Base-by-base conservation (phyloP, 2,329 filamentous ascomycete species). In the Aureobasidium sp. region DNA sequence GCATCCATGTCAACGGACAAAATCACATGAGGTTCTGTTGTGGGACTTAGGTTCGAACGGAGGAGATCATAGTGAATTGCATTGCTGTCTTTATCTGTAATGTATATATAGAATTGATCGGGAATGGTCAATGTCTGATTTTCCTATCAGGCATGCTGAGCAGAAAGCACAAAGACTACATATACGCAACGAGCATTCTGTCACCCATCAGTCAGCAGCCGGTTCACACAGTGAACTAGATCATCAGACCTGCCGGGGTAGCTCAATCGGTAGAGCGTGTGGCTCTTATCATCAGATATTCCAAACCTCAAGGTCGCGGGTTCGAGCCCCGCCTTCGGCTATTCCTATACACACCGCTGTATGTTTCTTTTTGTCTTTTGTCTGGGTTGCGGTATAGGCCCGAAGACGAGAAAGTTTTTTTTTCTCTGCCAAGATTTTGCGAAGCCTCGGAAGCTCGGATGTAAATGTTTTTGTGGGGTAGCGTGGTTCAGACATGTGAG, bases 251-350 rank as follows among this genome's bases (percentile, higher is more conserved):
- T 64, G 75, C 75, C 74, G 70, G 75, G 75, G 72, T 77, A 77
- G 75, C 76, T 78, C 75, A 77, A 77, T 77, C 75, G 75, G 72
- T 72, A 77, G 74, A 76, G 74, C 74, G 73, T 75, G 73, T 74
- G 76, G 75, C 76, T 76, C 75, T 77, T 77, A 77, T 67, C 58
- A 66, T 27, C 14, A 2, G 2, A 34, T 27, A 56, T 29, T 48
- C 14, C 27, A 27, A 47, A 67, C 65, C 66, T 67, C 65, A 67
- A 67, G 66, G 66, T 67, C 65, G 66, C 62, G 66, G 66, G 66
- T 67, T 65, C 65, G 65, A 66, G 65, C 67, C 65, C 66, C 66
- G 62, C 67, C 66, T 68, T 68, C 66, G 66, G 66, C 66, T 68
- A 64, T 68, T 68, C 66, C 65, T 68, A 67, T 34, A 59, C 39